Evolutionary conservation across 2,329 filamentous ascomycete genomes (phyloP), one percentile per base, ranked within the genome.

Genomic region (Fusarium stilboides): DNA sequence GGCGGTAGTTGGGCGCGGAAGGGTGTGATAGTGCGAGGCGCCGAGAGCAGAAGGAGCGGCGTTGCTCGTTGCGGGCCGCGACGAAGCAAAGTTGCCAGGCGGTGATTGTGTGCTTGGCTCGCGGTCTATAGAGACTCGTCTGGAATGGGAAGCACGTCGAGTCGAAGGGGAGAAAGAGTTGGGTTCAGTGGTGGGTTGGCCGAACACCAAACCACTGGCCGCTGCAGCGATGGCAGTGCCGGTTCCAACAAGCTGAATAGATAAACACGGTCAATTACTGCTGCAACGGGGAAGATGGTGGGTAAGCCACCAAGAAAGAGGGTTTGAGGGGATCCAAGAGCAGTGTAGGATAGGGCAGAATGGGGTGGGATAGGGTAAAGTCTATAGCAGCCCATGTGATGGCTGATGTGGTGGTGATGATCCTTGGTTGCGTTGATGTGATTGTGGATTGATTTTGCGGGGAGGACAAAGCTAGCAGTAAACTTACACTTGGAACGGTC

Each of bases 151-250:
- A 62, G 62, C 58, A 64, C 66, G 71, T 68, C 71, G 75, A 66
- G 68, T 70, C 57, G 73, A 62, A 57, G 76, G 70, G 51, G 74
- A 53, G 53, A 78, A 75, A 40, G 71, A 74, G 44, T 76, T 77
- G 65, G 80, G 74, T 71, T 87, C 84, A 70, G 79, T 76, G 44
- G 84, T 75, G 44, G 84, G 80, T 77, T 89, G 86, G 71, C 86
- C 87, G 77, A 89, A 88, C 70, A 86, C 86, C 66, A 89, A 80
- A 72, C 87, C 87, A 72, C 82, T 84, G 77, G 86, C 83, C 72
- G 87, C 87, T 75, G 87, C 86, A 79, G 87, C 87, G 77, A 88
- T 85, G 70, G 86, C 87, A 79, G 87, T 87, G 78, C 87, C 86
- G 72, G 87, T 85, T 78, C 87, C 87, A 79, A 89, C 85, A 74